Conservation (phyloP, 2,329 filamentous ascomycete genomes). For the Fusarium floridanum region DNA sequence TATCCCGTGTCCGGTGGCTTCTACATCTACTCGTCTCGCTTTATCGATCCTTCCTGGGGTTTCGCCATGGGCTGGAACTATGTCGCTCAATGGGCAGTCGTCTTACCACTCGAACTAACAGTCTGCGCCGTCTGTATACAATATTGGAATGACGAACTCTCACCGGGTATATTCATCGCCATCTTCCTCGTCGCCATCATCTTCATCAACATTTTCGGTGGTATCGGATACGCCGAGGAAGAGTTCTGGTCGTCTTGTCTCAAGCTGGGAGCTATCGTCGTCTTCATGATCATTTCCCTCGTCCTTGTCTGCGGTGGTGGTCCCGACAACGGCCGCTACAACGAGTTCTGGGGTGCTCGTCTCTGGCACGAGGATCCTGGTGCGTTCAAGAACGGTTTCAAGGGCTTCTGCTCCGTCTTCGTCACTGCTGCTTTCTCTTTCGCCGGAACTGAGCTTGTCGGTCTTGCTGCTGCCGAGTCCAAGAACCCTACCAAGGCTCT, state of each 20-base stretch:
- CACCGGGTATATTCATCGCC: slow-evolving; percentile 66
- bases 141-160: slow-evolving; percentile 64
- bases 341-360: slow-evolving; percentile 58
- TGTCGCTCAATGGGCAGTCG: slow-evolving; percentile 63
- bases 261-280: slow-evolving; percentile 68
- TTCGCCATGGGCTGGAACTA: slow-evolving; percentile 65
- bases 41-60: slow-evolving; percentile 72
- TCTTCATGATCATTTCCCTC: slow-evolving; percentile 73
- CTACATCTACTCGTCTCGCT: slow-evolving; percentile 72
- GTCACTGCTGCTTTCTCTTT: slow-evolving; percentile 80
- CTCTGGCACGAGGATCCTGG: slow-evolving; percentile 52
- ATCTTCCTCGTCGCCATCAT: slow-evolving; percentile 65
- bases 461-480: slow-evolving; percentile 77
- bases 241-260: slow-evolving; percentile 68
- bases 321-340: slow-evolving; percentile 59
- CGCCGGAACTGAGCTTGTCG: slow-evolving; percentile 76
- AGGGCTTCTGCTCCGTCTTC: slow-evolving; percentile 77
- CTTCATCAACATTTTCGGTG: slow-evolving; percentile 68
- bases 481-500: slow-evolving; percentile 77
- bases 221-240: slow-evolving; percentile 66
- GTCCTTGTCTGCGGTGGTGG: slow-evolving; percentile 71
- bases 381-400: slow-evolving; percentile 77
- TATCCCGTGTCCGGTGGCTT: slow-evolving; percentile 73
- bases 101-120: slow-evolving; percentile 64
- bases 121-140: slow-evolving; percentile 64